Evolutionary conservation across 2,329 filamentous ascomycete species (phyloP).

Genomic region (Fusarium incarnatum): DNA sequence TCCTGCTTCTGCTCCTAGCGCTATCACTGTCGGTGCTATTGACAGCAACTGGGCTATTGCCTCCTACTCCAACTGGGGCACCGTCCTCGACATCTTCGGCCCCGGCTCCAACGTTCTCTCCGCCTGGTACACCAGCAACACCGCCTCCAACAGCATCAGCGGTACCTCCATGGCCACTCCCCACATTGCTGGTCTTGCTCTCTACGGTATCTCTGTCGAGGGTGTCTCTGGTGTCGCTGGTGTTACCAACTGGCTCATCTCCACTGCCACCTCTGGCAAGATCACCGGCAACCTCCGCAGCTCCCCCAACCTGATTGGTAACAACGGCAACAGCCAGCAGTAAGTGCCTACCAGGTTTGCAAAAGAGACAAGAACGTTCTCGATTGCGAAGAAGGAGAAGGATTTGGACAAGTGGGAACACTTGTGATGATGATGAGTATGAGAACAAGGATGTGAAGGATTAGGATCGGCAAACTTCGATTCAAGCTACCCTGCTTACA

Average conservation of each 20-base stretch:
- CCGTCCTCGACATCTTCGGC: constrained; percentile 62
- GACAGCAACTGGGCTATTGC: constrained; percentile 55
- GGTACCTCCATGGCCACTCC: constrained; percentile 75
- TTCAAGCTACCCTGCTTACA: constrained; percentile 6
- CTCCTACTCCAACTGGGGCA: constrained; percentile 64
- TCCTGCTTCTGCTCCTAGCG: constrained; percentile 49
- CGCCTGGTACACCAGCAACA: constrained; percentile 60
- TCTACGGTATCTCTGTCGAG: constrained; percentile 60
- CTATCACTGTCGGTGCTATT: constrained; percentile 52
- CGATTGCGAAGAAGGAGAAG: background rate
- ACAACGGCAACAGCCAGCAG: constrained; percentile 59
- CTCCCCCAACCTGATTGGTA: constrained; percentile 62
- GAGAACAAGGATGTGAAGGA: constrained; percentile 3
- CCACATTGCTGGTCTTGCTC: constrained; percentile 68
- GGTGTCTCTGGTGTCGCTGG: constrained; percentile 49
- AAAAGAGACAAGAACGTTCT: background rate
- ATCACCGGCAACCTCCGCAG: constrained; percentile 54
- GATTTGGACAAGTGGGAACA: background rate
- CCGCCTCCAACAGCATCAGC: constrained; percentile 60
- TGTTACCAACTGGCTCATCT: constrained; percentile 57
- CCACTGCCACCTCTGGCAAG: constrained; percentile 55
- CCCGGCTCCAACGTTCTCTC: constrained; percentile 61
- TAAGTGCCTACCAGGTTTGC: constrained; percentile 16
- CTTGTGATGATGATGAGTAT: constrained; percentile 3
- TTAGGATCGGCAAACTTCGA: background rate